Evolutionary conservation across 2,329 filamentous ascomycete genomes (phyloP).

Genomic region (Fusarium decemcellulare): DNA sequence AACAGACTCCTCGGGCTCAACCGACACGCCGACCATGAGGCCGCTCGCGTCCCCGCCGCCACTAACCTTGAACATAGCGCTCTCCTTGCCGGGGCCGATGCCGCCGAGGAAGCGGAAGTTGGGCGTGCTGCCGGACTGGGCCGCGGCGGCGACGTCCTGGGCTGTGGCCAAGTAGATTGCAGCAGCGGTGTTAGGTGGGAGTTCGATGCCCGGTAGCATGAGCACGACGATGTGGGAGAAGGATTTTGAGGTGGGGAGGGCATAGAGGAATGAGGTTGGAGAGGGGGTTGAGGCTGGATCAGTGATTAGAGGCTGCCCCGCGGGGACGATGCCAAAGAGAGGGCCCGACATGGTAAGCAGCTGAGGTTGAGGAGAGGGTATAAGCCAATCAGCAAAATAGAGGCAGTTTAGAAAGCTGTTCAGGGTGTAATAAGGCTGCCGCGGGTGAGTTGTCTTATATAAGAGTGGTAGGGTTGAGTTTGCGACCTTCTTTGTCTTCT

Average conservation of each 20-base stretch:
- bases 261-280: conserved; percentile 70
- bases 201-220: conserved; percentile 81
- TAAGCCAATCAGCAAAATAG: background rate
- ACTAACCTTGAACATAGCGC: conserved; percentile 87
- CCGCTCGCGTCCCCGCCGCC: conserved; percentile 55
- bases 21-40: conserved; percentile 84
- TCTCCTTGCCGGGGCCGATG: conserved; percentile 91
- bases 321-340: conserved; percentile 73
- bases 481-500: background rate
- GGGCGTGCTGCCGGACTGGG: conserved; percentile 58
- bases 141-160: conserved; percentile 55
- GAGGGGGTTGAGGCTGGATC: conserved; percentile 67
- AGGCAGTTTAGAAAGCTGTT: background rate
- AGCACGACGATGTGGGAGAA: conserved; percentile 93
- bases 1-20: conserved; percentile 84
- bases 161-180: conserved; percentile 86
- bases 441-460: background rate
- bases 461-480: background rate
- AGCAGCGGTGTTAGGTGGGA: conserved; percentile 84
- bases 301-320: conserved; percentile 71
- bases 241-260: conserved; percentile 60
- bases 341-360: conserved; percentile 42
- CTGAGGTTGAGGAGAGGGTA: too few relatives aligned
- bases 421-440: background rate
- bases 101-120: conserved; percentile 90